Percentiles rank a stretch among this genome's conserved stretches.
Evolutionary conservation across 768 basidiomycete species (phyloP).

Genomic region (Pisolithus sp.): DNA sequence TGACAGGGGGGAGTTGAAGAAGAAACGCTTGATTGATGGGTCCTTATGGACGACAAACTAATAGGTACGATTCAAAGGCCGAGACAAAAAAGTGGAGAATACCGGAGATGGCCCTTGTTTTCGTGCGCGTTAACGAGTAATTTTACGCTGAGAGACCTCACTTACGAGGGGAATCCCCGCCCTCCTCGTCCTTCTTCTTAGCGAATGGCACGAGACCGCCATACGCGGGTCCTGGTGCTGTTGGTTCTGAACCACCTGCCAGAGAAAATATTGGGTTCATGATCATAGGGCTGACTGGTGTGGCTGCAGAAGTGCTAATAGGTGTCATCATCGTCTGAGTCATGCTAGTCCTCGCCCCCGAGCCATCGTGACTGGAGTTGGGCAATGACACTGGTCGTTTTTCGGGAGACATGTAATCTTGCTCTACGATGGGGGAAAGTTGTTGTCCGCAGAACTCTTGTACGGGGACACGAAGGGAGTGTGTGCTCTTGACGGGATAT

Average conservation of each 20-base stretch:
- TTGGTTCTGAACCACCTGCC: slow-evolving; percentile 24
- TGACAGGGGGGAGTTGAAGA: slow-evolving; percentile 37
- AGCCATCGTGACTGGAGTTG: slow-evolving; percentile 19
- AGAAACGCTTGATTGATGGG: slow-evolving; percentile 42
- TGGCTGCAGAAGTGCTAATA: slow-evolving; percentile 23
- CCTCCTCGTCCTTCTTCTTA: slow-evolving; percentile 24
- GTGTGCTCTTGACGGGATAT: slow-evolving; percentile 32
- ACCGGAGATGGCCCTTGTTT: slow-evolving; percentile 42
- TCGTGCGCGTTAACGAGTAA: not conserved
- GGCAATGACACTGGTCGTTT: slow-evolving; percentile 31
- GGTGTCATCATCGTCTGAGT: slow-evolving; percentile 31
- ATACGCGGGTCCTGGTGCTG: slow-evolving; percentile 21
- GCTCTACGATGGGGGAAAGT: slow-evolving; percentile 62
- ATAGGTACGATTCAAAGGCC: slow-evolving; percentile 61
- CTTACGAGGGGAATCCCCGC: slow-evolving; percentile 36
- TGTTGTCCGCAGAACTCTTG: slow-evolving; percentile 30
- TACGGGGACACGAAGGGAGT: slow-evolving; percentile 36
- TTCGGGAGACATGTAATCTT: slow-evolving; percentile 54
- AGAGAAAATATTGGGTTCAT: slow-evolving; percentile 18
- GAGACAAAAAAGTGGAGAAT: slow-evolving; percentile 52
- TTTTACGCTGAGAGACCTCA: slow-evolving; percentile 4
- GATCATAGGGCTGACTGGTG: slow-evolving; percentile 21
- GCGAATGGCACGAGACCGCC: slow-evolving; percentile 17
- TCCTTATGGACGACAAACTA: slow-evolving; percentile 58
- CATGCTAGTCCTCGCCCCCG: slow-evolving; percentile 20